A percentile compares a stretch with the other conserved stretches of the same genome.
Evolutionary conservation across 345 rosid genomes (phyloP).

Genomic region (Linum trigynum): DNA sequence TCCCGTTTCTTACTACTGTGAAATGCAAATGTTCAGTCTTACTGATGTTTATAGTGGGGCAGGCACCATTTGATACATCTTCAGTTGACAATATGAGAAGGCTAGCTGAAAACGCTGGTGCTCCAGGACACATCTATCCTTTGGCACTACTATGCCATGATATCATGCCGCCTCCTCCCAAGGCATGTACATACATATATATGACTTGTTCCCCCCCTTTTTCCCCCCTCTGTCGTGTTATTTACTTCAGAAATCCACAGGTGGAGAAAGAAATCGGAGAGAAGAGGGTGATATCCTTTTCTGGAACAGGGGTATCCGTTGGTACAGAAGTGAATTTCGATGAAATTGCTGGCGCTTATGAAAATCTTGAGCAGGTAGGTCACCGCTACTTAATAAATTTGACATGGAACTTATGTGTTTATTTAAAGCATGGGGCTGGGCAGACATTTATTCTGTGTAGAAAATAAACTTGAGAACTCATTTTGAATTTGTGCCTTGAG

Average conservation of each 20-base stretch:
- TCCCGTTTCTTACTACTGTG: background rate
- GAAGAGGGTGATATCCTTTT: conserved; percentile 56
- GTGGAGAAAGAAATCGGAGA: conserved; percentile 96
- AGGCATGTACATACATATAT: conserved; percentile 27
- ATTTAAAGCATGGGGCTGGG: no score
- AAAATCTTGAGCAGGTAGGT: conserved; percentile 68
- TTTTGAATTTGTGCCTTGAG: no score
- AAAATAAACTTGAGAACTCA: no score
- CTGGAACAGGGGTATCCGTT: conserved; percentile 65
- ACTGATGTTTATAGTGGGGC: conserved; percentile 32
- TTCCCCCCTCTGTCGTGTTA: conserved; percentile 13
- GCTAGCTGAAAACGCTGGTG: conserved; percentile 71
- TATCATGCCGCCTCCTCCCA: conserved; percentile 93
- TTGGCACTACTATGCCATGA: conserved; percentile 70
- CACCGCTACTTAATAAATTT: background rate
- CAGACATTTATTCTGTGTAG: no score
- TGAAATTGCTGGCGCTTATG: conserved; percentile 44
- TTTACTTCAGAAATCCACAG: conserved; percentile 30
- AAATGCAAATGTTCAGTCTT: conserved; percentile 11
- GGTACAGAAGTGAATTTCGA: conserved; percentile 48
- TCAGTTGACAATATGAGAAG: conserved; percentile 94
- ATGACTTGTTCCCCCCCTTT: conserved; percentile 2
- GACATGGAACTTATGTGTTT: background rate
- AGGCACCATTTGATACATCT: conserved; percentile 90
- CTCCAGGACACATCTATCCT: conserved; percentile 75